phyloP scores from a whole-genome alignment of 1,284 basidiomycete genomes.

The Sanguinoderma infundibulare region DNA sequence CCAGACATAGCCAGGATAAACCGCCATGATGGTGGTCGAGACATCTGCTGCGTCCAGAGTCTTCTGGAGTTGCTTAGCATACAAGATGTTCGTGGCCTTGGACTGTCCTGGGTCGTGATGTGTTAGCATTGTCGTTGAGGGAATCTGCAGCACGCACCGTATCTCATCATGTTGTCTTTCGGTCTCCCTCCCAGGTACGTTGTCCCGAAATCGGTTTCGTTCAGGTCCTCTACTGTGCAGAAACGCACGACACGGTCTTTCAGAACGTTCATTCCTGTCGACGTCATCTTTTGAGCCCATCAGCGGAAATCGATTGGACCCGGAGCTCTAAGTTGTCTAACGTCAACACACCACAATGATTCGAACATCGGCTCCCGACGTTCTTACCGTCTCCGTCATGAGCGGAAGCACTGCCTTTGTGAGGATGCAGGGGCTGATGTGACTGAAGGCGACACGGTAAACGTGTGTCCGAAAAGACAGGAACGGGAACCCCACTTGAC shows the following conservation, averaged over 20 bases:
- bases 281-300: neutral
- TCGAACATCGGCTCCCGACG: neutral
- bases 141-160: neutral
- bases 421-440: neutral
- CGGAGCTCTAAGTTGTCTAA: neutral
- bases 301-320: neutral
- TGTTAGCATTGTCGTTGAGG: no score
- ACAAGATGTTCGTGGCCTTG: constrained; percentile 38
- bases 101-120: neutral
- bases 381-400: neutral
- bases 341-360: neutral
- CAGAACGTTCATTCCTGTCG: neutral
- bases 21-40: constrained; percentile 35
- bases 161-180: neutral
- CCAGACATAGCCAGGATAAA: constrained; percentile 42
- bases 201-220: neutral
- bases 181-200: neutral
- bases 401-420: neutral
- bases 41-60: constrained; percentile 29
- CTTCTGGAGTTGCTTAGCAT: constrained; percentile 33
- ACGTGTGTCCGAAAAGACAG: neutral
- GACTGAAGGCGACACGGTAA: neutral
- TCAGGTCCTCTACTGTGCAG: neutral
- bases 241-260: neutral
- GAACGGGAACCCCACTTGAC: neutral